These are phyloP conservation scores for Arthrobotrys pseudoclavata DNA, from an alignment of 2,329 filamentous ascomycete species.

Conservation along the genomic window DNA sequence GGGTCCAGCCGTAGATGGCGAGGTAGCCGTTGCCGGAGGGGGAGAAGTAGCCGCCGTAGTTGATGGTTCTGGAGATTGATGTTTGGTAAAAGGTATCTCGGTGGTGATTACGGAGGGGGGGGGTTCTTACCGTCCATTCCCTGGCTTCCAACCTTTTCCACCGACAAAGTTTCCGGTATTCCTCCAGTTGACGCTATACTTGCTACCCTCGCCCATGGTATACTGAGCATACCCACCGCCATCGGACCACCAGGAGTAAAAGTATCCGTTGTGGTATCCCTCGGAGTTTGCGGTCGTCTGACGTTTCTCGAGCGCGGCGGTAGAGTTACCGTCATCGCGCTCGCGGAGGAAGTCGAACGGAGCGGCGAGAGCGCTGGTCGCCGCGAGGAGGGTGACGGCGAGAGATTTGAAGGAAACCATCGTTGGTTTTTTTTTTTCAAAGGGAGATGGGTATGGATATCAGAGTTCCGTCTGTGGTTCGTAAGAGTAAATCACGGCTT, in stretches of 20 bases:
- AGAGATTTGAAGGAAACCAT: conserved; percentile 44
- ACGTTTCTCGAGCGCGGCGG: conserved; percentile 61
- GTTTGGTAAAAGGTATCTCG: not conserved
- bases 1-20: conserved; percentile 67
- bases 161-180: conserved; percentile 69
- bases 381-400: conserved; percentile 61
- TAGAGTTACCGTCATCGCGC: conserved; percentile 52
- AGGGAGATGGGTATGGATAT: not conserved
- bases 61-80: conserved; percentile 61
- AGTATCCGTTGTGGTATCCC: conserved; percentile 73
- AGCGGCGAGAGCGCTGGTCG: conserved; percentile 66
- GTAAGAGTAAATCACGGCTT: not conserved
- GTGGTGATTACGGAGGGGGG: not conserved
- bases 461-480: not conserved
- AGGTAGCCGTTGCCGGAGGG: conserved; percentile 65
- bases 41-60: conserved; percentile 65
- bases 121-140: conserved; percentile 64
- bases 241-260: conserved; percentile 75
- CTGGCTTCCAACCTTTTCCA: conserved; percentile 71
- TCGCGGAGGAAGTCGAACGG: conserved; percentile 65
- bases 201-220: conserved; percentile 70
- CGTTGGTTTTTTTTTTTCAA: not conserved
- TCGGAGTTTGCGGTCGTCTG: conserved; percentile 68
- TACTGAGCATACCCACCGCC: conserved; percentile 70
- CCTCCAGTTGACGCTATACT: conserved; percentile 70